phyloP scores from a whole-genome alignment of 768 basidiomycete species.

The Termitomyces sp. region DNA sequence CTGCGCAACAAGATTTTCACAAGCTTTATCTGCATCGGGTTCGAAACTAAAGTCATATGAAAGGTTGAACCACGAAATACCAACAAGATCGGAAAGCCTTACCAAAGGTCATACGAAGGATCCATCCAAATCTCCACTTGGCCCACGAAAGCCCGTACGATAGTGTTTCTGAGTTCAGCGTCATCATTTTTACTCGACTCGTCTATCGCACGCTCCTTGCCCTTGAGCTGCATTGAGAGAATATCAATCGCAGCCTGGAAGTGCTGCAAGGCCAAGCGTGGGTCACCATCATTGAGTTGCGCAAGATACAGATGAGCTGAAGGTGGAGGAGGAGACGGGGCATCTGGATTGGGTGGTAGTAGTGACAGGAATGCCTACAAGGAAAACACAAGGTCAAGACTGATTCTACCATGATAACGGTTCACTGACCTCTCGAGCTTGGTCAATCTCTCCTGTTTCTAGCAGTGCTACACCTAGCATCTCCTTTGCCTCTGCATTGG shows the following conservation, averaged over 20 bases:
- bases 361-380: conserved; percentile 58
- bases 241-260: conserved; percentile 82
- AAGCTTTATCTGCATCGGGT: conserved; percentile 75
- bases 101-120: conserved; percentile 85
- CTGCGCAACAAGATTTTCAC: conserved; percentile 69
- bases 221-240: conserved; percentile 65
- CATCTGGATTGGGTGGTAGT: conserved; percentile 58
- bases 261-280: conserved; percentile 65
- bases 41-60: conserved; percentile 56
- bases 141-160: conserved; percentile 76
- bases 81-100: conserved; percentile 18
- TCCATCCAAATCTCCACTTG: conserved; percentile 99
- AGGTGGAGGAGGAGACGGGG: conserved; percentile 61
- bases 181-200: conserved; percentile 43
- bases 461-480: conserved; percentile 77
- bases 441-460: conserved; percentile 74
- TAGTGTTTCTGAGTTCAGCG: conserved; percentile 58
- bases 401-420: background rate
- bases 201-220: conserved; percentile 56
- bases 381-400: background rate
- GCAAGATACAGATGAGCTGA: conserved; percentile 89
- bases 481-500: conserved; percentile 69
- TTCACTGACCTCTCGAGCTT: conserved; percentile 60
- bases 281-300: conserved; percentile 76
- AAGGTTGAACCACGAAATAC: background rate